Conservation (phyloP, 2,329 filamentous ascomycete genomes). For the Rutstroemia sp. region DNA sequence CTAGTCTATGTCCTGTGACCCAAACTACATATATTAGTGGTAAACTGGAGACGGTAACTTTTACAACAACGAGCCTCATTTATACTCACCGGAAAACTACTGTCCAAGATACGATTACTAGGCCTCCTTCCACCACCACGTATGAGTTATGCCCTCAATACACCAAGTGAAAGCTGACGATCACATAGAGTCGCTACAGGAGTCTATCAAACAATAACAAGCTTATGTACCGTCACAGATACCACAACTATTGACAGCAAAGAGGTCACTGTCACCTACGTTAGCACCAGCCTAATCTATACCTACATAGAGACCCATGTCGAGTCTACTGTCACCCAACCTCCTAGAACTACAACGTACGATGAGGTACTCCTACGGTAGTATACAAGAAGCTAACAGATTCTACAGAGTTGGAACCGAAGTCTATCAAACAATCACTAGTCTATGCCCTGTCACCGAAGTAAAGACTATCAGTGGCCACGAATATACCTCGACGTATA, state of each 20-base stretch:
- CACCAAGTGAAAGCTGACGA: background rate
- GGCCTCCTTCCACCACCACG: background rate
- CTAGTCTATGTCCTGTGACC: conserved; percentile 29
- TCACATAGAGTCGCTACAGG: background rate
- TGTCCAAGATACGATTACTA: background rate
- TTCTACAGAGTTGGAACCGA: conserved; percentile 8
- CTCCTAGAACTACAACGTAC: conserved; percentile 8
- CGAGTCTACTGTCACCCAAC: conserved; percentile 3
- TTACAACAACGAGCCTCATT: conserved; percentile 1
- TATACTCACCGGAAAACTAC: background rate
- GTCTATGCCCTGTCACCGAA: conserved; percentile 39
- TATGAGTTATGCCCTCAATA: background rate
- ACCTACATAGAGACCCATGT: conserved; percentile 11
- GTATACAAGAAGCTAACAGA: background rate
- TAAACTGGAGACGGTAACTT: background rate
- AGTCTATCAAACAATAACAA: conserved; percentile 30
- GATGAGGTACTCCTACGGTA: background rate
- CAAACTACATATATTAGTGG: conserved; percentile 10
- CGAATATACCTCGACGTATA: conserved; percentile 29
- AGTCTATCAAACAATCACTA: conserved; percentile 30
- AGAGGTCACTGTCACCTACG: conserved; percentile 29
- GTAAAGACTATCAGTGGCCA: conserved; percentile 38
- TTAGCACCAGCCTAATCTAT: conserved; percentile 18
- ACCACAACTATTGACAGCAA: conserved; percentile 38
- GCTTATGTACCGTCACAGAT: conserved; percentile 39